phyloP scores from a whole-genome alignment of 768 basidiomycete species.

The Phaffia australis region DNA sequence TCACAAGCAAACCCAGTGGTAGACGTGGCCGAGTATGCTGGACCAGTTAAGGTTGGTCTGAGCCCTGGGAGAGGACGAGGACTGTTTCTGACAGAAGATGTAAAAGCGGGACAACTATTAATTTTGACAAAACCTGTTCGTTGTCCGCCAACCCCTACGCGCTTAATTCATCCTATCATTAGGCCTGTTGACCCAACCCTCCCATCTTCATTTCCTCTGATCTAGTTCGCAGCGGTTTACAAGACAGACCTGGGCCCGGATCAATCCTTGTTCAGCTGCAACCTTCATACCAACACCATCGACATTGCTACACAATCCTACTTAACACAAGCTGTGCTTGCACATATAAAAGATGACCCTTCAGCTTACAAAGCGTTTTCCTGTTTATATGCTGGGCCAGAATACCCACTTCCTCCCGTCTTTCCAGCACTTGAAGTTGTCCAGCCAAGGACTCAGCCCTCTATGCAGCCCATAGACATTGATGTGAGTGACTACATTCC shows the following conservation, averaged over 20 bases:
- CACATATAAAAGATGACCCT: not conserved
- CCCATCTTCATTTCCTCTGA: not conserved
- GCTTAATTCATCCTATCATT: not conserved
- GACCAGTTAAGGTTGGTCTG: not conserved
- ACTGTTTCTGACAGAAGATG: not conserved
- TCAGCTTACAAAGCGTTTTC: not conserved
- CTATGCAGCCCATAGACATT: slow-evolving; percentile 1
- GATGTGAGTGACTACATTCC: not conserved
- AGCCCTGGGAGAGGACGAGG: not conserved
- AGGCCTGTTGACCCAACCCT: not conserved
- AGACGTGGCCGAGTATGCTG: slow-evolving; percentile 4
- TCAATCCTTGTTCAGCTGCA: not conserved
- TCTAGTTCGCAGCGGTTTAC: not conserved
- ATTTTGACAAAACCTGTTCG: slow-evolving; percentile 3
- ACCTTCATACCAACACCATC: slow-evolving; percentile 5
- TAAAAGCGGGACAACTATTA: slow-evolving; percentile 1
- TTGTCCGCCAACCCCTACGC: too few relatives aligned
- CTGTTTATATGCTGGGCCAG: slow-evolving; percentile 1
- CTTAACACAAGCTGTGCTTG: slow-evolving; percentile 4
- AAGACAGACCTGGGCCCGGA: not conserved
- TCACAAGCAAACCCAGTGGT: not conserved
- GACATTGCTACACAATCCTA: not conserved
- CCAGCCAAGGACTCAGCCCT: not conserved
- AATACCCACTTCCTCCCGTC: slow-evolving; percentile 1
- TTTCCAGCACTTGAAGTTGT: not conserved